These are phyloP conservation scores for Penicillium riverlandense DNA, from an alignment of 495 filamentous ascomycete genomes.

Conservation along the genomic window DNA sequence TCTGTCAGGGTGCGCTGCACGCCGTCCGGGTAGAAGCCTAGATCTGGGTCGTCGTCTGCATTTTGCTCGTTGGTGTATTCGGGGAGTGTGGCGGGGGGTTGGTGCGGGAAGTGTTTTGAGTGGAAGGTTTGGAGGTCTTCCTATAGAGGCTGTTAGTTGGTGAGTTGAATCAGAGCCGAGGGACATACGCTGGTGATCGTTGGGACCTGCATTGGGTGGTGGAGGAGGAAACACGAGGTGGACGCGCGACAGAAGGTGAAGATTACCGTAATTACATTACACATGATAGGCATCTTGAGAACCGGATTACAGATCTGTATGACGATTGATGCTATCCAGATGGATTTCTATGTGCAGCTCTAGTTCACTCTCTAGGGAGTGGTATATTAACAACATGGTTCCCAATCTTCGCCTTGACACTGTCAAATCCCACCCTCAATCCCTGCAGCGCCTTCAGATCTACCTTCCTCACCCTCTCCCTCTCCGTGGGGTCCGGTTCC, in stretches of 20 bases:
- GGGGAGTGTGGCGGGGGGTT: conserved; percentile 3
- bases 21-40: conserved; percentile 87
- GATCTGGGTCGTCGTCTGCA: conserved; percentile 53
- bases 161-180: no score
- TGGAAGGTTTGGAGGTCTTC: conserved; percentile 70
- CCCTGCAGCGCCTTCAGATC: conserved; percentile 13
- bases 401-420: conserved; percentile 69
- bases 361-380: conserved; percentile 16
- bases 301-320: no score
- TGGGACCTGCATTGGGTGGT: conserved; percentile 22
- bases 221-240: neutral
- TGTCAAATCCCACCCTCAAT: conserved; percentile 24
- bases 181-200: conserved; percentile 44
- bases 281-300: no score
- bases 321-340: no score
- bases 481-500: conserved; percentile 17
- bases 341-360: neutral
- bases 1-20: conserved; percentile 88
- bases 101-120: conserved; percentile 49
- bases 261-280: conserved; percentile 6
- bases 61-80: conserved; percentile 24
- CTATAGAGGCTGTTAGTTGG: conserved; percentile 25
- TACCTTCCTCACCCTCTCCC: conserved; percentile 25
- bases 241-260: conserved; percentile 5
- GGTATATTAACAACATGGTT: conserved; percentile 56